Base-by-base conservation (phyloP, 805 yeast genomes). In the Ogataea polymorpha region DNA sequence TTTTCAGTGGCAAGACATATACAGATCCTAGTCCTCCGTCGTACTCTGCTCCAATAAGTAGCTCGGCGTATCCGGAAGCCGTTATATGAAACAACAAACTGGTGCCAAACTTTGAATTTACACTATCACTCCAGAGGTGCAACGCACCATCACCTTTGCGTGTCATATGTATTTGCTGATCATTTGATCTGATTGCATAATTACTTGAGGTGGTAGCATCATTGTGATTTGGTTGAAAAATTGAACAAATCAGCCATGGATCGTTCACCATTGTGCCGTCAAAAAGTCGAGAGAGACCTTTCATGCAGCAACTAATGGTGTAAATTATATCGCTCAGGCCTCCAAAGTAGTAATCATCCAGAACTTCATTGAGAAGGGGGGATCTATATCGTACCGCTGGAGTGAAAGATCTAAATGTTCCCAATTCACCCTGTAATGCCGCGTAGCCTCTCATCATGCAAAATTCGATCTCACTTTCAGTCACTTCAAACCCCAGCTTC, bases 391-490 rank as follows among this genome's bases (percentile, higher is more conserved):
- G 35, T 13, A 48, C 34, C 23, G 46, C 49, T 8, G 48, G 20
- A 7, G 42, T 39, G 11, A 44, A 20, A 13, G 32, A 15, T 8
- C 46, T 32, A 3, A 43, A 42, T 6, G 46, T 33, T 2, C 51
- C 38, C 3, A 74, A 41, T 50, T 80, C 87, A 1, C 74, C 71
- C 12, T 59, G 53, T 5, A 77, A 46, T 0, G 78, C 86, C 0
- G 75, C 65, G 30, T 66, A 58, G 0, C 88, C 88, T 30, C 82
- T 60, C 9, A 65, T 41, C 67, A 80, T 70, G 57, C 89, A 82
- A 40, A 70, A 59, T 12, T 59, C 56, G 9, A 79, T 45, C 35
- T 69, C 66, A 2, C 60, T 20, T 7, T 51, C 54, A 3, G 60
- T 39, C 3, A 75, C 55, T 1, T 30, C 14, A 43, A 66, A 58